phyloP scores from a whole-genome alignment of 345 rosid species.

The Noccaea caerulescens region DNA sequence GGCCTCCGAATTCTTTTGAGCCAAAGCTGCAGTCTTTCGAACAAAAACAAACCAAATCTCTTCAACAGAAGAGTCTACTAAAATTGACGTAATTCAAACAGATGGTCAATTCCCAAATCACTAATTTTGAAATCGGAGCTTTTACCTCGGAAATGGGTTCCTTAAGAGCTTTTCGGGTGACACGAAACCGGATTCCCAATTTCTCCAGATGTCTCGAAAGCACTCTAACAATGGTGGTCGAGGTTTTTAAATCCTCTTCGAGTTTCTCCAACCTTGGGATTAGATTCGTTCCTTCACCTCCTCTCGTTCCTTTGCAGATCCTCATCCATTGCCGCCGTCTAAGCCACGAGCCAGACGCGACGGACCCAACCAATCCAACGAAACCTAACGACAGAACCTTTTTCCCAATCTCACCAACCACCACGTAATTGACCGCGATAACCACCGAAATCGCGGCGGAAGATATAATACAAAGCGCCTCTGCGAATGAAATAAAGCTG shows the following conservation, averaged over 20 bases:
- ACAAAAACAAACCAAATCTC: constrained; percentile 29
- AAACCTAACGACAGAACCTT: constrained; percentile 59
- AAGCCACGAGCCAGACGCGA: constrained; percentile 63
- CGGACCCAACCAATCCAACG: constrained; percentile 58
- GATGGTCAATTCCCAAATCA: constrained; percentile 5
- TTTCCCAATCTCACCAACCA: constrained; percentile 59
- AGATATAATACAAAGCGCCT: constrained; percentile 60
- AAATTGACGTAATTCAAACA: too few species aligned
- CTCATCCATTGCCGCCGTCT: constrained; percentile 82
- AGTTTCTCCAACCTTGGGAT: constrained; percentile 74
- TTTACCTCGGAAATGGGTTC: constrained; percentile 85
- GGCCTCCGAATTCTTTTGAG: constrained; percentile 92
- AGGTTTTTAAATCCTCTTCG: constrained; percentile 81
- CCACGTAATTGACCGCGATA: constrained; percentile 54
- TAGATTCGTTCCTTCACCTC: constrained; percentile 53
- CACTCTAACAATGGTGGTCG: constrained; percentile 61
- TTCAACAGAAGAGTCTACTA: background rate
- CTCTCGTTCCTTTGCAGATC: constrained; percentile 52
- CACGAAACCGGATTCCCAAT: constrained; percentile 83
- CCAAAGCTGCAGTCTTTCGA: constrained; percentile 86
- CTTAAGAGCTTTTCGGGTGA: constrained; percentile 72
- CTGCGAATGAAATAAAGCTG: constrained; percentile 57
- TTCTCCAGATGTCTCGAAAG: constrained; percentile 92
- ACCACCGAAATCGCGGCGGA: constrained; percentile 57
- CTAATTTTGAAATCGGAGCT: background rate